phyloP scores from a whole-genome alignment of 2,329 filamentous ascomycete species.

The Apiospora malaysiana region DNA sequence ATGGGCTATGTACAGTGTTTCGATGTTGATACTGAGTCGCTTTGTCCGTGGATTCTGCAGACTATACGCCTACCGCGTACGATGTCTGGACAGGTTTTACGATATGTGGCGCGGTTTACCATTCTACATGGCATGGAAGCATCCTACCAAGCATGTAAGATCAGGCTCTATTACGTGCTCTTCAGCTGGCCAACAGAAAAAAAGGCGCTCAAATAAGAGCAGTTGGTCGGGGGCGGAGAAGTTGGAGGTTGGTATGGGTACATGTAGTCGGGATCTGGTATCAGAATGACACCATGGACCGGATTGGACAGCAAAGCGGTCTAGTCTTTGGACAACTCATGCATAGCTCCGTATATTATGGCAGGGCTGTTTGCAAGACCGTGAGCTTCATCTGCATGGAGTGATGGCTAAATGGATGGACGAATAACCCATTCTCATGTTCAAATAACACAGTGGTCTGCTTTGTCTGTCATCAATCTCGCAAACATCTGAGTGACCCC shows the following conservation, averaged over 20 bases:
- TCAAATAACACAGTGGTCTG: not conserved
- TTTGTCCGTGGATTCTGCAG: not conserved
- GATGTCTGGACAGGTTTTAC: not conserved
- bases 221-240: not conserved
- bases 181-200: not conserved
- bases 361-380: not conserved
- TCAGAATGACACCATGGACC: slow-evolving; percentile 14
- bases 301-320: not conserved
- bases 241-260: not conserved
- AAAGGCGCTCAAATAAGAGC: not conserved
- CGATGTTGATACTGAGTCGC: not conserved
- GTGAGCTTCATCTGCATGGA: not conserved
- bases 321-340: not conserved
- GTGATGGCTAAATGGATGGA: not conserved
- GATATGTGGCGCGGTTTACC: slow-evolving; percentile 11
- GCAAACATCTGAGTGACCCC: not conserved
- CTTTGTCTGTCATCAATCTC: not conserved
- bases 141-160: slow-evolving; percentile 1
- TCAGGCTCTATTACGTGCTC: slow-evolving; percentile 7
- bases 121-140: slow-evolving; percentile 6
- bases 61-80: not conserved
- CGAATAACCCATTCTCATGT: not conserved
- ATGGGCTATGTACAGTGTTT: not conserved
- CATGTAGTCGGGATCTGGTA: not conserved
- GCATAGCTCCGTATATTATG: not conserved